These are phyloP conservation scores for Musa itinerans DNA, from an alignment of 176 grass and related monocot species.

Conservation along the genomic window DNA sequence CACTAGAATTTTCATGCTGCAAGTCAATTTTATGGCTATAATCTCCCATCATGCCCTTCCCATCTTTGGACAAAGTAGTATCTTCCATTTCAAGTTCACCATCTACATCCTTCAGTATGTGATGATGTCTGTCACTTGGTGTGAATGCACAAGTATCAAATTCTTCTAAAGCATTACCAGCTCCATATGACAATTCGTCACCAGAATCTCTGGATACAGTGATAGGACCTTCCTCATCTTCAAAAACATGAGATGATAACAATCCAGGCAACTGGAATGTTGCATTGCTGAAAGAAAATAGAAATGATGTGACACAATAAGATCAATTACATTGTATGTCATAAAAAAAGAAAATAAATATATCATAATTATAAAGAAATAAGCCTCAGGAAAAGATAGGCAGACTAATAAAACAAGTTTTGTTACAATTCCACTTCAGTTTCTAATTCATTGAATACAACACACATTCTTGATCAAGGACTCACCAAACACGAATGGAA, in stretches of 20 bases:
- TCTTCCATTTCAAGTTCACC: slow-evolving; percentile 47
- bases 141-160: slow-evolving; percentile 30
- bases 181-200: slow-evolving; percentile 33
- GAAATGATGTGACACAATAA: background rate
- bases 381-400: background rate
- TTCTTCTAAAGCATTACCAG: slow-evolving; percentile 27
- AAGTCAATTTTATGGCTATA: slow-evolving; percentile 9
- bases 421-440: too few species aligned
- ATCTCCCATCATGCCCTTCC: slow-evolving; percentile 29
- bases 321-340: background rate
- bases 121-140: slow-evolving; percentile 25
- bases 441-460: too few species aligned
- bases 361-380: too few species aligned
- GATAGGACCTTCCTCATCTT: slow-evolving; percentile 47
- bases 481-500: too few species aligned
- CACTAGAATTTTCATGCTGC: slow-evolving; percentile 5
- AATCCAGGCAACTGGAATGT: slow-evolving; percentile 60
- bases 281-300: slow-evolving; percentile 62
- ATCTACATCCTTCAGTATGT: slow-evolving; percentile 27
- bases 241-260: slow-evolving; percentile 59
- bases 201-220: slow-evolving; percentile 29
- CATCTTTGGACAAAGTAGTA: slow-evolving; percentile 30
- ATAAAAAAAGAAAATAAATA: too few species aligned
- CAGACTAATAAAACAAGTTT: background rate
- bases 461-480: too few species aligned